Conservation (phyloP, 1,284 basidiomycete genomes). For the Ustilago xerochloae region DNA sequence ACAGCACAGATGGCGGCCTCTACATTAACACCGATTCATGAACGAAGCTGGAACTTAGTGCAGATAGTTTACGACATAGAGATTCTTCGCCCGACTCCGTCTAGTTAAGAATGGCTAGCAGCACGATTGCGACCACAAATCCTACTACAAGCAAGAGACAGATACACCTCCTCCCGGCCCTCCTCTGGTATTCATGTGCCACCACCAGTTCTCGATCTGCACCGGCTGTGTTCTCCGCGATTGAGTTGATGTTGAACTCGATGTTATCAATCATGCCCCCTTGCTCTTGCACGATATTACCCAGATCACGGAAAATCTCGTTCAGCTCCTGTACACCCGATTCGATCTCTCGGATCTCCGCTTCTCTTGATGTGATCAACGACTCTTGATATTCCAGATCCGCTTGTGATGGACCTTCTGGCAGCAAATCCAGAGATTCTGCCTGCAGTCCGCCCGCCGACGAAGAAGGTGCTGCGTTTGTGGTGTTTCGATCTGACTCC, state of each 20-base stretch:
- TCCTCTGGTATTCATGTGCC: conserved; percentile 93
- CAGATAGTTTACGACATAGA: too few relatives aligned
- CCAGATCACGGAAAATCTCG: conserved; percentile 96
- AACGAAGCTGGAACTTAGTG: too few relatives aligned
- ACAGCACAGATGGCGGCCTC: too few relatives aligned
- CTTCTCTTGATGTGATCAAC: conserved; percentile 92
- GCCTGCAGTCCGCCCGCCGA: conserved; percentile 13
- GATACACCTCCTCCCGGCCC: conserved; percentile 86
- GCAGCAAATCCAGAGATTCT: conserved; percentile 19
- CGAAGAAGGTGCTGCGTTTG: not conserved
- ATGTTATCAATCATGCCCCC: conserved; percentile 97
- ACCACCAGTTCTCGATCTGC: conserved; percentile 88
- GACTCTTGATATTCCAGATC: conserved; percentile 97
- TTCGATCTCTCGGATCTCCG: conserved; percentile 95
- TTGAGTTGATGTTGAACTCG: conserved; percentile 89
- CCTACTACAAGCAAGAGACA: conserved; percentile 89
- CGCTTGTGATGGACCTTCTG: conserved; percentile 73
- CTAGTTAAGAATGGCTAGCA: conserved; percentile 75
- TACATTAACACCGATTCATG: too few relatives aligned
- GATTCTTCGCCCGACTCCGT: too few relatives aligned
- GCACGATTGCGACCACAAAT: conserved; percentile 86
- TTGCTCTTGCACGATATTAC: conserved; percentile 93
- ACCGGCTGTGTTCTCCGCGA: conserved; percentile 83
- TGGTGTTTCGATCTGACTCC: conserved; percentile 12
- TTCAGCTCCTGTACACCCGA: conserved; percentile 95